A percentile compares a stretch with the other conserved stretches of the same genome.
Evolutionary conservation across 345 rosid genomes (phyloP).

Genomic region (Draba incana): DNA sequence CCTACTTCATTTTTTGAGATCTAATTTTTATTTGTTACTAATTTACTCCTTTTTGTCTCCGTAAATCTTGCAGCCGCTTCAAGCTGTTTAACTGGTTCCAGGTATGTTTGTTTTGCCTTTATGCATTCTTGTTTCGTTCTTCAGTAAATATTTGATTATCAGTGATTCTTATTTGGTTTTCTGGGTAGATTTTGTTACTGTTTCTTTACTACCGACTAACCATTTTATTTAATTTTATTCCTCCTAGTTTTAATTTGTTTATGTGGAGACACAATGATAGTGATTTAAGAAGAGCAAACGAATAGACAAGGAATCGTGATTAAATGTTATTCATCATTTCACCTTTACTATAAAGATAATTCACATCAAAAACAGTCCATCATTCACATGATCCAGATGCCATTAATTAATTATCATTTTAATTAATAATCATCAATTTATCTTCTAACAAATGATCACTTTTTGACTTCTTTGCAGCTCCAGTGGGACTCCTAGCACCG

Average conservation of each 20-base stretch:
- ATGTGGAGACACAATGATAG: constrained; percentile 33
- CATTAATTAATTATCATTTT: neutral
- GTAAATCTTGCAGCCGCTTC: constrained; percentile 37
- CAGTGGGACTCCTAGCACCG: constrained; percentile 38
- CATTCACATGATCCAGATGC: constrained; percentile 26
- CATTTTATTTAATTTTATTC: neutral
- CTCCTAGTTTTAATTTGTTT: neutral
- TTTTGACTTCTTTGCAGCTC: constrained; percentile 35
- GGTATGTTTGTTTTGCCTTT: constrained; percentile 35
- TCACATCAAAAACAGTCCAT: constrained; percentile 2
- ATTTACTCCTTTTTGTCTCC: neutral
- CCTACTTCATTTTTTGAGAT: neutral
- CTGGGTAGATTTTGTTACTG: constrained; percentile 25
- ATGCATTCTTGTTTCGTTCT: constrained; percentile 11
- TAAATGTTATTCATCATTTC: constrained; percentile 16
- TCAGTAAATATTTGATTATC: neutral
- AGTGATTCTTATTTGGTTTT: neutral
- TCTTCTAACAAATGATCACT: constrained; percentile 17
- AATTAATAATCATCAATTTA: neutral
- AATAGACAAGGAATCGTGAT: constrained; percentile 29
- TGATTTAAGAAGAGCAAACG: constrained; percentile 26
- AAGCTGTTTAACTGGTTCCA: constrained; percentile 42
- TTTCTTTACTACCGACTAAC: constrained; percentile 34
- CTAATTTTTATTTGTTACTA: neutral
- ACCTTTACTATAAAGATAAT: constrained; percentile 13